Base-by-base conservation (phyloP, 805 yeast species). In the Saturnispora gosingensis region DNA sequence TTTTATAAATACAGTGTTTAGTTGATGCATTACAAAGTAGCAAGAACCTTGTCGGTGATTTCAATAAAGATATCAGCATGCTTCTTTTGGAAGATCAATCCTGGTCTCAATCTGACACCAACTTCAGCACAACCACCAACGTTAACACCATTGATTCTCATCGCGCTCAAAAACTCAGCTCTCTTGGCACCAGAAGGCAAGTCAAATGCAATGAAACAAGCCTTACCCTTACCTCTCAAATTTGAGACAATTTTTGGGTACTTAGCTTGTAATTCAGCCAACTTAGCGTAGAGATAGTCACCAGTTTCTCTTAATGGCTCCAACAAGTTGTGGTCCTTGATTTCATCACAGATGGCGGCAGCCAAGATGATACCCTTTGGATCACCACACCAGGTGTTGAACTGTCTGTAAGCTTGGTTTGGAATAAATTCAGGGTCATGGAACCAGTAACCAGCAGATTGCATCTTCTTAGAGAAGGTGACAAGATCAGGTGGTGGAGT, bases 371-470 rank as follows among this genome's bases (percentile, higher is more conserved):
- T 77, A 70, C 83, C 81, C 54, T 89, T 83, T 67, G 95, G 90
- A 71, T 86, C 95, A 62, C 95, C 95, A 72, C 91, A 85, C 95
- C 95, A 86, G 53, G 95, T 86, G 81, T 86, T 86, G 78, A 86
- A 86, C 75, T 87, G 95, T 68, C 95, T 81, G 77, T 83, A 86
- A n/a, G 95, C 81, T 63, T 70, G 67, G 68, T 80, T 75, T 62
- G 95, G 95, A 59, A 83, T 75, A 54, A 86, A 70, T 61, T 81
- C 83, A 46, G 85, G 81, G 70, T 82, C 80, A 61, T 78, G 81
- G 81, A 81, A 87, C 77, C 77, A 86, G 77, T 81, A 87, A 54
- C 95, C 95, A 42, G 95, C 95, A 51, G 89, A 77, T 73, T 87
- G 95, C 77, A 85, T 85, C 75, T 86, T 86, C 75, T 86, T 86